Base-by-base conservation (phyloP, 176 grass and related monocot species). In the Urochloa ruziziensis region DNA sequence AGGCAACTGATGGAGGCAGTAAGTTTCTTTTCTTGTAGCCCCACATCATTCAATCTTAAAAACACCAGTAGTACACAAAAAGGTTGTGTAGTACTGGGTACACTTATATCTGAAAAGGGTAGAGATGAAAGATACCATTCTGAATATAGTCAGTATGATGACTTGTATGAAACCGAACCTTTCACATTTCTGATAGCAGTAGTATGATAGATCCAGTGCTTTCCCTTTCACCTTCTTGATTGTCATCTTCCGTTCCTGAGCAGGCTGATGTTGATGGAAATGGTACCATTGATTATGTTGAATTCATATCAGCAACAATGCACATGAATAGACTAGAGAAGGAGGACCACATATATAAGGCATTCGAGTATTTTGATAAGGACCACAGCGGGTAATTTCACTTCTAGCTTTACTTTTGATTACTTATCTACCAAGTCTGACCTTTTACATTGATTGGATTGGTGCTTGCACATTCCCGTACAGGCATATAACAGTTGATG, bases 191-290 rank as follows among this genome's bases (percentile, higher is more conserved):
- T 77, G 2, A 17, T 67, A 78, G 34, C 73, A 58, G 19, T n/a
- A n/a, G 16, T 78, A 35, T 69, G 84, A 37, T 27, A 29, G 16
- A 25, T 75, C 42, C 59, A 48, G 32, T 19, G 21, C 66, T 79
- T 67, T 72, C 68, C 16, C 11, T 80, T 84, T 63, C 6, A 59
- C 18, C 37, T 77, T 62, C 1, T 83, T 86, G 24, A 71, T 30
- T 35, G 70, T 80, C 71, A 7, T 60, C 30, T 77, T 27, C 23
- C 16, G 0, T 93, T 88, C 67, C 34, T 86, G 82, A 78, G 62
- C 85, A 98, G 95, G 95, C 95, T 74, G 95, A 98, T 86, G 92
- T 98, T 64, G 95, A 98, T 93, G 91, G 92, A 85, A 95, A 91
- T 85, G 95, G 95, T 57, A 82, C 81, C 70, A 98, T 98, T 79